Conservation (phyloP, 2,329 filamentous ascomycete species). For the Cryphonectria naterciae region DNA sequence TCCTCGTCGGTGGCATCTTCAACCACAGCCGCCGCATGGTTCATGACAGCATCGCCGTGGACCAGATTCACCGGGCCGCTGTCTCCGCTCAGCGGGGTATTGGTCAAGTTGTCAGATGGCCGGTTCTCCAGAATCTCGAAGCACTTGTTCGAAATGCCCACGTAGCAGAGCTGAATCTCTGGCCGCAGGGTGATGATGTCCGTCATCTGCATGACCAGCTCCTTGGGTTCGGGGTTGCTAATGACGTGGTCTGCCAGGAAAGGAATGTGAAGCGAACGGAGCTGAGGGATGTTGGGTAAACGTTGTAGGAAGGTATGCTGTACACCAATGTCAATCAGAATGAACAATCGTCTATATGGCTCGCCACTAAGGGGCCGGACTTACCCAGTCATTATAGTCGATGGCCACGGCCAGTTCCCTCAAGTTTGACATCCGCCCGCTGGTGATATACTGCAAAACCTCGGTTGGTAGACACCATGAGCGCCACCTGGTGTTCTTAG, state of each 20-base stretch:
- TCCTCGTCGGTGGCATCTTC: conserved; percentile 38
- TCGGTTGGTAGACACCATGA: conserved; percentile 74
- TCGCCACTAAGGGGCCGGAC: conserved; percentile 34
- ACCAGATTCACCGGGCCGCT: conserved; percentile 26
- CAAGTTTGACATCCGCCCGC: conserved; percentile 73
- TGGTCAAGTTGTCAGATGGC: conserved; percentile 45
- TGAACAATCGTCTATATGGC: not conserved
- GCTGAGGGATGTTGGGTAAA: conserved; percentile 70
- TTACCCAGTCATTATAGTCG: conserved; percentile 79
- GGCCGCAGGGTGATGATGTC: conserved; percentile 78
- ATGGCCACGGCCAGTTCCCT: conserved; percentile 74
- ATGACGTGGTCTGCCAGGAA: conserved; percentile 66
- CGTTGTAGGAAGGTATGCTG: conserved; percentile 80
- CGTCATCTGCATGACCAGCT: conserved; percentile 75
- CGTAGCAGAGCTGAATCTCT: conserved; percentile 76
- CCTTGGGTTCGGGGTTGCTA: conserved; percentile 61
- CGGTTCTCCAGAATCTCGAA: conserved; percentile 77
- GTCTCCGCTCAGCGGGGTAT: conserved; percentile 23
- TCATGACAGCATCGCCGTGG: conserved; percentile 24
- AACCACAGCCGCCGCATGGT: conserved; percentile 30
- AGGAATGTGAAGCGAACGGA: conserved; percentile 73
- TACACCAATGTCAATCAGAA: conserved; percentile 27
- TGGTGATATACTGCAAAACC: conserved; percentile 73
- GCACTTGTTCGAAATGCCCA: conserved; percentile 77
- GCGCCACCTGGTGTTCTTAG: conserved; percentile 57